Evolutionary conservation across 2,329 filamentous ascomycete species (phyloP), one percentile per base, ranked within the genome.

Genomic region (Colletotrichum euphorbiae): DNA sequence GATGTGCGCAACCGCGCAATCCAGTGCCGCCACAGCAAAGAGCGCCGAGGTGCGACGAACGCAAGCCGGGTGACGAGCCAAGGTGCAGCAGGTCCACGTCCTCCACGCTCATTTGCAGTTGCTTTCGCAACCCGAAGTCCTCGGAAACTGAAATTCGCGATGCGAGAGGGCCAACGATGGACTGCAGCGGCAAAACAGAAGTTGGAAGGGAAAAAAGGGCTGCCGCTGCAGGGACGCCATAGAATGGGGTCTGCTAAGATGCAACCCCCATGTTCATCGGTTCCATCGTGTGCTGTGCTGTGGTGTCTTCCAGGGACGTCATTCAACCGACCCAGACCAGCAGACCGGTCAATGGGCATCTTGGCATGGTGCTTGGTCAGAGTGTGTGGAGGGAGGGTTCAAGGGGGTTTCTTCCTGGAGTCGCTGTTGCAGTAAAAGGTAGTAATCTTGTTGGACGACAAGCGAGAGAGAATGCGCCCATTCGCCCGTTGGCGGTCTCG

Each of bases 1-100:
- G 58, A 57, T 56, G 48, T 31, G 51, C 43, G 67, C 67, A 46
- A 57, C 63, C 56, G 57, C 67, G 67, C 67, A 69, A 62, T 51
- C 62, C 63, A 61, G 50, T 54, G 48, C 62, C 62, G 36, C 52
- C 67, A 62, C 48, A 50, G 60, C 50, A 42, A 28, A 17, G 28
- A 38, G 46, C 59, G 60, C 59, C 59, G 58, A 64, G 60, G 21
- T 42, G 24, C 31, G 46, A 68, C 48, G 21, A 38, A 69, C 67
- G 67, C 67, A 69, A 69, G 50, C 67, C 45, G 4, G 51, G 63
- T 69, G 67, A 69, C 63, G 51, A 69, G 56, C 68, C 67, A 42
- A 67, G 57, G 38, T 28, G 36, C 43, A 43, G 55, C 62, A 68
- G 45, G 52, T 58, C 60, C 50, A 56, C 15, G 48, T 52, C 48